These are phyloP conservation scores for Gracilaria gracilis DNA, from an alignment of 23 red algal species.

Conservation along the genomic window DNA sequence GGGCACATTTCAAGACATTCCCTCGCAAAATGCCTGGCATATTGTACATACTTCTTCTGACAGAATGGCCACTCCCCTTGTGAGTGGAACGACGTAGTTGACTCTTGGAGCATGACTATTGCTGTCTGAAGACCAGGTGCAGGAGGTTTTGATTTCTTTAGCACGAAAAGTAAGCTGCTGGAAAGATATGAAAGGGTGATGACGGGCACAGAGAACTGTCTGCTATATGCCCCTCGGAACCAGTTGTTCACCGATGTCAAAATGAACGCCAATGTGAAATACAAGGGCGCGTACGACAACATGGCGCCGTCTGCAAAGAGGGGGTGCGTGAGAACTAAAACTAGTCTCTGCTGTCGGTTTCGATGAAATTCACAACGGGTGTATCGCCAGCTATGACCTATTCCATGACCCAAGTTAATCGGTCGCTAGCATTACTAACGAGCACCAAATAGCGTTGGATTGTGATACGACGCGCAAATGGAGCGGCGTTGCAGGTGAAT, in stretches of 20 bases:
- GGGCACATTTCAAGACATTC: no score
- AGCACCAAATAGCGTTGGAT: background rate
- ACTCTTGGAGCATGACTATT: conserved; percentile 3
- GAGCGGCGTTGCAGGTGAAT: background rate
- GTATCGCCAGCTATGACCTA: conserved; percentile 42
- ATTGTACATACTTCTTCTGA: no score
- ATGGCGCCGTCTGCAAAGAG: background rate
- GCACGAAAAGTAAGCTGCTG: conserved; percentile 34
- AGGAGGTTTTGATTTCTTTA: conserved; percentile 42
- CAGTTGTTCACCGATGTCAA: conserved; percentile 43
- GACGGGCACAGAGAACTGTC: conserved; percentile 27
- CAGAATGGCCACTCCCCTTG: conserved; percentile 53
- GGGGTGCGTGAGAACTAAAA: conserved; percentile 2
- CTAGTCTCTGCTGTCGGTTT: conserved; percentile 9
- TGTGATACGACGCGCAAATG: conserved; percentile 22
- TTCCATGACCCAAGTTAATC: background rate
- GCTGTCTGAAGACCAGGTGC: conserved; percentile 25
- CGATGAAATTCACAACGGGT: conserved; percentile 26
- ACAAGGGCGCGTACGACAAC: background rate
- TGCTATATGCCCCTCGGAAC: conserved; percentile 57
- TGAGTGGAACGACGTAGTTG: conserved; percentile 29
- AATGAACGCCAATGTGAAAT: conserved; percentile 10
- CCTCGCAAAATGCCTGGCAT: no score
- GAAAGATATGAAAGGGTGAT: conserved; percentile 29
- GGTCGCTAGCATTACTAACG: conserved; percentile 2